Evolutionary conservation across 2,329 filamentous ascomycete species (phyloP), one percentile per base, ranked within the genome.

Genomic region (Sclerotinia spermophila): DNA sequence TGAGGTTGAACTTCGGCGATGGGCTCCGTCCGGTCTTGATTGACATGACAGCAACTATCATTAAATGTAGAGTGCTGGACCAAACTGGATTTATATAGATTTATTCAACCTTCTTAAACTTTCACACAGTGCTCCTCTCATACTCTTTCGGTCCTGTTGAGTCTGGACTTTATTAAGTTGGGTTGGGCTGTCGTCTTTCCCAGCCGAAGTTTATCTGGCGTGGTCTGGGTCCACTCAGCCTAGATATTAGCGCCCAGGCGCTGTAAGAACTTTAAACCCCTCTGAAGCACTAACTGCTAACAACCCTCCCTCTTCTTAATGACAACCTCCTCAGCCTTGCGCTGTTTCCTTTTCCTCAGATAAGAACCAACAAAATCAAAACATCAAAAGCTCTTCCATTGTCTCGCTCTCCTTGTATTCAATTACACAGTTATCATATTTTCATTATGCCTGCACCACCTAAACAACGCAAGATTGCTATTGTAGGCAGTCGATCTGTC

Each of bases 381-480:
- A 56, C 64, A 60, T 60, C 44, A 30, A 53, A 65, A 53, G 61
- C 61, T 65, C 45, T 24, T 38, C 33, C 62, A 53, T 15, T 15
- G 30, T 30, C 33, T 65, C n/a, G 62, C 62, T 65, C 45, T 53
- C 33, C 33, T 65, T 40, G 33, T 65, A 30, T 19, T 65, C 45
- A 40, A 30, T 38, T 30, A 3, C 51, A 35, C 60, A 38, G 2
- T 30, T 42, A n/a, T 68, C 30, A n/a, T 42, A 48, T 30, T 48
- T 33, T 10, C 65, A 69, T 33, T 53, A 79, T 78, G 78, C 74
- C 74, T 68, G 72, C 74, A 51, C 76, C 77, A 64, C 72, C 90
- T 71, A 97, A 97, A 83, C 94, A 97, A 83, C 87, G 94, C 79
- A 97, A 97, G 86, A 91, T 97, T 81, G 94, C 94, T 82, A 95